Conservation (phyloP, 306 rosid genomes). For the Corylus avellana region DNA sequence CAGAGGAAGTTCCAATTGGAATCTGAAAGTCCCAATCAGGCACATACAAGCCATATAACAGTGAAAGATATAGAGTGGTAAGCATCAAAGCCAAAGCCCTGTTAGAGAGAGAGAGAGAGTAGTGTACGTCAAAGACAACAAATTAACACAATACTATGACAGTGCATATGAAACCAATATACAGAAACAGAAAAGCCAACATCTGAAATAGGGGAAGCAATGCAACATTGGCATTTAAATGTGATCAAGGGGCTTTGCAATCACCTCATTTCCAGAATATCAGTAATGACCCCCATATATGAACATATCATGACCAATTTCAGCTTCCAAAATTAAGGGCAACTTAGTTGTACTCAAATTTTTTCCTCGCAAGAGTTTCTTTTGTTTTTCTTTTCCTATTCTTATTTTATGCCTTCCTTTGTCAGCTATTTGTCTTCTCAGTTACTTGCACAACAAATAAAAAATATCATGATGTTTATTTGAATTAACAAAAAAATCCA, state of each 20-base stretch:
- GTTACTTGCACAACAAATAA: neutral
- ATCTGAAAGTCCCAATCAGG: conserved; percentile 91
- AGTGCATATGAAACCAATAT: neutral
- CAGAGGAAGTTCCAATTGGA: conserved; percentile 44
- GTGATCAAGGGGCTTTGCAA: neutral
- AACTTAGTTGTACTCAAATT: neutral
- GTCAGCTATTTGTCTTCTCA: neutral
- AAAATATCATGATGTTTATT: neutral
- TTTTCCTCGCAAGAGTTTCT: neutral
- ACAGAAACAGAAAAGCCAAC: neutral
- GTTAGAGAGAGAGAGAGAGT: conserved; percentile 18
- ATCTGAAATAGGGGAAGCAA: neutral
- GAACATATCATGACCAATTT: neutral
- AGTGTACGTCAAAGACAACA: neutral
- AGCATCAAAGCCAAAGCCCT: conserved; percentile 63
- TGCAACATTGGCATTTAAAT: neutral
- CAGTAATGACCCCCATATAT: neutral
- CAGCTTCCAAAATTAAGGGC: neutral
- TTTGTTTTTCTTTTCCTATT: neutral
- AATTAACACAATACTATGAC: neutral
- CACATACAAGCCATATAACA: conserved; percentile 72
- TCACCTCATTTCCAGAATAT: neutral
- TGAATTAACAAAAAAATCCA: neutral
- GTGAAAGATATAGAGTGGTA: conserved; percentile 51
- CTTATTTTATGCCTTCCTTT: neutral